These are phyloP conservation scores for Solanum hybrid DNA, from an alignment of 305 asterid genomes.

Conservation along the genomic window DNA sequence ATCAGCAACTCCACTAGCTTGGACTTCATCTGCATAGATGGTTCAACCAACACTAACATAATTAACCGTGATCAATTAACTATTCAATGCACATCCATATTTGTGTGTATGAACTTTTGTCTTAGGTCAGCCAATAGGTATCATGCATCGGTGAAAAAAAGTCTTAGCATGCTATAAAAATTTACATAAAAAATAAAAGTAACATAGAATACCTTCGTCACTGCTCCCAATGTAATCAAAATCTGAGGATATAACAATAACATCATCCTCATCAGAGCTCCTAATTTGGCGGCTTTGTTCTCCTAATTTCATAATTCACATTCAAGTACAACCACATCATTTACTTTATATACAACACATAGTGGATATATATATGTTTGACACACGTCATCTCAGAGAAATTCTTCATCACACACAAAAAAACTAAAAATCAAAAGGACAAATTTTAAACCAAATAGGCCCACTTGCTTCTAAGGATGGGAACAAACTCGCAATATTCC, in stretches of 20 bases:
- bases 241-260: conserved; percentile 24
- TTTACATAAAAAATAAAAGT: background rate
- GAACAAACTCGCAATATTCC: background rate
- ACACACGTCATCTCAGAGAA: background rate
- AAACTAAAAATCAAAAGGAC: background rate
- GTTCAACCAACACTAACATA: background rate
- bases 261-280: conserved; percentile 36
- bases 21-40: background rate
- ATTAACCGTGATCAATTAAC: background rate
- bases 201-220: conserved; percentile 29
- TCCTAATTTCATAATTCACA: conserved; percentile 24
- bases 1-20: background rate
- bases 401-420: background rate
- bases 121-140: background rate
- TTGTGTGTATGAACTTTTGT: background rate
- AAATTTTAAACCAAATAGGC: background rate
- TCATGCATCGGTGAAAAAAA: background rate
- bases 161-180: background rate
- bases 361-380: background rate
- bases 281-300: conserved; percentile 19
- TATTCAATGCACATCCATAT: background rate
- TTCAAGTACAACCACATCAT: background rate
- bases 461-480: background rate
- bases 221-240: conserved; percentile 23
- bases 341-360: background rate